A percentile compares a stretch with the other conserved stretches of the same genome.
phyloP scores from a whole-genome alignment of 2,329 filamentous ascomycete genomes.

The Amylocarpus encephaloides region DNA sequence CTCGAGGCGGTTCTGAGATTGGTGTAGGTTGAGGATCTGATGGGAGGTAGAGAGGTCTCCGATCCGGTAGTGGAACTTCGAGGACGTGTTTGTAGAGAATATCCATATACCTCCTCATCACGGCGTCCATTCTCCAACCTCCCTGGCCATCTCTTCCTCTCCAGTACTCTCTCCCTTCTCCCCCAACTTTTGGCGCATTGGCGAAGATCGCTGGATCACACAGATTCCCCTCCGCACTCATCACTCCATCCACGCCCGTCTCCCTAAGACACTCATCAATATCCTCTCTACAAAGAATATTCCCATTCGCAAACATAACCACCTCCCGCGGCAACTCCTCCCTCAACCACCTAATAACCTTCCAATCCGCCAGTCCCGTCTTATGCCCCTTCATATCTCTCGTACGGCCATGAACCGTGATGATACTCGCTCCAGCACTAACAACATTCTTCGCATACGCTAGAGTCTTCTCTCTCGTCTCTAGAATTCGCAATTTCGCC shows the following conservation, averaged over 20 bases:
- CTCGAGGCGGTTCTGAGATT: neutral
- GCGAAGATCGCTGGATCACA: constrained; percentile 88
- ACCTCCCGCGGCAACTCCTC: constrained; percentile 80
- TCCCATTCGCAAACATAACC: constrained; percentile 95
- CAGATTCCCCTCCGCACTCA: constrained; percentile 94
- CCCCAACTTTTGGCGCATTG: constrained; percentile 52
- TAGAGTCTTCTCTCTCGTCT: constrained; percentile 79
- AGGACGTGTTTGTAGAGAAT: constrained; percentile 78
- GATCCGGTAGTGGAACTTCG: constrained; percentile 54
- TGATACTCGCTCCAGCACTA: constrained; percentile 80
- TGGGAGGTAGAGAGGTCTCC: constrained; percentile 69
- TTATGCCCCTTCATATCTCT: constrained; percentile 94
- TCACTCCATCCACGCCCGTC: constrained; percentile 86
- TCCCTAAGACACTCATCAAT: constrained; percentile 69
- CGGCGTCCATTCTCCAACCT: constrained; percentile 83
- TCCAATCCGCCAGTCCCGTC: constrained; percentile 90
- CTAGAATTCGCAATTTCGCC: constrained; percentile 87
- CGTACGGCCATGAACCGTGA: constrained; percentile 84
- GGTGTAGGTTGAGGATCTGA: constrained; percentile 30
- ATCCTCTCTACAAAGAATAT: constrained; percentile 76
- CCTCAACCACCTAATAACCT: constrained; percentile 71
- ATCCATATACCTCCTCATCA: constrained; percentile 82
- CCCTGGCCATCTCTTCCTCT: constrained; percentile 69
- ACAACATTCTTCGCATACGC: constrained; percentile 86
- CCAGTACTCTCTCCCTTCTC: constrained; percentile 80